These are phyloP conservation scores for Claviceps quebecensis DNA, from an alignment of 2,329 filamentous ascomycete species.

Conservation along the genomic window DNA sequence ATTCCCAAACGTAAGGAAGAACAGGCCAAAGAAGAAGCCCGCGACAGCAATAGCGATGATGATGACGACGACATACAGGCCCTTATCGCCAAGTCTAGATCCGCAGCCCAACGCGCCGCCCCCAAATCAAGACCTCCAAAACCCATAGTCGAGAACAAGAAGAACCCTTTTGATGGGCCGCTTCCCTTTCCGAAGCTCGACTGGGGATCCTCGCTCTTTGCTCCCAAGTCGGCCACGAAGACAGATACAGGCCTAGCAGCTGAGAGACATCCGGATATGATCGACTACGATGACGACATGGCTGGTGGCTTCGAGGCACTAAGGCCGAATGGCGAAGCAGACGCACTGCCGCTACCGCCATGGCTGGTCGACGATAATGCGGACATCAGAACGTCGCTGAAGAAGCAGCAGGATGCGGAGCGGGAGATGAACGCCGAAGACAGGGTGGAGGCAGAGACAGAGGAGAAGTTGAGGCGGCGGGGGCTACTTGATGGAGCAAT, in stretches of 20 bases:
- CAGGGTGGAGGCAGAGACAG: conserved; percentile 40
- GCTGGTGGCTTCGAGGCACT: conserved; percentile 53
- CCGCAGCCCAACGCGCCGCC: conserved; percentile 30
- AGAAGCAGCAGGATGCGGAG: conserved; percentile 42
- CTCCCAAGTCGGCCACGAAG: conserved; percentile 21
- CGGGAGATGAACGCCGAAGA: conserved; percentile 51
- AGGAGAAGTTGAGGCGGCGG: conserved; percentile 31
- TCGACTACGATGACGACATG: conserved; percentile 30
- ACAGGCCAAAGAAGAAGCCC: conserved; percentile 5
- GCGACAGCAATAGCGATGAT: conserved; percentile 60
- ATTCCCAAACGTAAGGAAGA: conserved; percentile 28
- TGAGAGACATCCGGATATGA: not conserved
- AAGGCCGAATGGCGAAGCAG: conserved; percentile 24
- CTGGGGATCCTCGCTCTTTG: conserved; percentile 47
- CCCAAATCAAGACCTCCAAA: conserved; percentile 16
- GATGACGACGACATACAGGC: conserved; percentile 70
- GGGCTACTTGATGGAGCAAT: conserved; percentile 38
- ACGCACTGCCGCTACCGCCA: conserved; percentile 54
- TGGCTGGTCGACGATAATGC: conserved; percentile 51
- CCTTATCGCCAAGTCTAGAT: conserved; percentile 58
- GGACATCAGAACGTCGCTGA: conserved; percentile 51
- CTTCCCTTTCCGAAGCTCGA: conserved; percentile 83
- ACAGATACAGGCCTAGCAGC: conserved; percentile 8
- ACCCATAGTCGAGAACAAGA: conserved; percentile 34
- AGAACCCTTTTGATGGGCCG: conserved; percentile 59